These are phyloP conservation scores for Nyssa sinensis DNA, from an alignment of 148 eudicot genomes.

Conservation along the genomic window DNA sequence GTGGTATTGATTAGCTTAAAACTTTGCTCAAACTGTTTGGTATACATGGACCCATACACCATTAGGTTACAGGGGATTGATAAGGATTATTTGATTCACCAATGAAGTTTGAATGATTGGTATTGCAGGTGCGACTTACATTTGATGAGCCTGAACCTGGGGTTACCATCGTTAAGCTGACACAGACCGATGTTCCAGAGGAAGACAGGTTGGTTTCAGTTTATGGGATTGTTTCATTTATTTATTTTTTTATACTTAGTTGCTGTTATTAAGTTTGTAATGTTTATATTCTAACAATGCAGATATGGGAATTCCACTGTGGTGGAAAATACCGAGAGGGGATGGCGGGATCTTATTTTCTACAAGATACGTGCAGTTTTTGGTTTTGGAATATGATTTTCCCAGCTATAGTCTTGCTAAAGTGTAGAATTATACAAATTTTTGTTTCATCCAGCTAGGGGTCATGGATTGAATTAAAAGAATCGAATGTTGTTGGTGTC, in stretches of 20 bases:
- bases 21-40: too few relatives aligned
- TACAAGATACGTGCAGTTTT: conserved; percentile 88
- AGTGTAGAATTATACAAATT: neutral
- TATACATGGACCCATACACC: too few relatives aligned
- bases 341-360: conserved; percentile 97
- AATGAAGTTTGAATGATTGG: neutral
- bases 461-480: conserved; percentile 13
- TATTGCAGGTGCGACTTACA: conserved; percentile 66
- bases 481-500: neutral
- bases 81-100: neutral
- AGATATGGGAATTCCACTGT: conserved; percentile 97
- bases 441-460: conserved; percentile 8
- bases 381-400: conserved; percentile 77
- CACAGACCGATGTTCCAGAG: conserved; percentile 88
- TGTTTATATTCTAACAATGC: conserved; percentile 20
- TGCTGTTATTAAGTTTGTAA: neutral
- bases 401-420: neutral
- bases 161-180: conserved; percentile 64
- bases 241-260: neutral
- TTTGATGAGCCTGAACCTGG: conserved; percentile 96
- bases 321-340: conserved; percentile 96
- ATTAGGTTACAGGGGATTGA: neutral
- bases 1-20: too few relatives aligned
- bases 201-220: conserved; percentile 78
- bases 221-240: neutral